Evolutionary conservation across 495 filamentous ascomycete genomes (phyloP).

Genomic region (Mytilinidion resinicola): DNA sequence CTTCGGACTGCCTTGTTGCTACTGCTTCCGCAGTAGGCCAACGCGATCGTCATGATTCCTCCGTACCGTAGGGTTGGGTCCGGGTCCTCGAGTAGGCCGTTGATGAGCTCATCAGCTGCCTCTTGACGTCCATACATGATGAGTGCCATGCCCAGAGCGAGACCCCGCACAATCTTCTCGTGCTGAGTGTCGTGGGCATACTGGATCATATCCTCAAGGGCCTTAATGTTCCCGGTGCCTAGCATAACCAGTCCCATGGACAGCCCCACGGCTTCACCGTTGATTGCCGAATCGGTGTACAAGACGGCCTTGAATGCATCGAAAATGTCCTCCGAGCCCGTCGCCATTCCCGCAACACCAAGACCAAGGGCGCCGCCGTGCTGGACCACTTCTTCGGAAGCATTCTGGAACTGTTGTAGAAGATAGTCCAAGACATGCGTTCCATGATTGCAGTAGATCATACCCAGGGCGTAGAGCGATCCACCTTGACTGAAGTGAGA

Average conservation of each 20-base stretch:
- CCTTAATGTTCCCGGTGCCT: conserved; percentile 86
- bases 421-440: conserved; percentile 87
- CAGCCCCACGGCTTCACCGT: conserved; percentile 92
- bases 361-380: conserved; percentile 94
- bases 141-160: conserved; percentile 92
- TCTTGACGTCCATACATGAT: conserved; percentile 98
- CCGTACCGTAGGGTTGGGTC: conserved; percentile 93
- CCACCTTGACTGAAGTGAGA: conserved; percentile 95
- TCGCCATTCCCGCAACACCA: conserved; percentile 96
- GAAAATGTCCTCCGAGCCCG: conserved; percentile 81
- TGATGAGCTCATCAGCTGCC: conserved; percentile 87
- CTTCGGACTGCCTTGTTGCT: conserved; percentile 99
- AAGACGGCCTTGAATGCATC: conserved; percentile 82
- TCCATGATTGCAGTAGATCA: conserved; percentile 97
- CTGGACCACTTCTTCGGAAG: conserved; percentile 89
- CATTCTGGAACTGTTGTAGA: conserved; percentile 74
- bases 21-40: conserved; percentile 94
- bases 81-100: conserved; percentile 85
- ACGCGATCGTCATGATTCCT: conserved; percentile 96
- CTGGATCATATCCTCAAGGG: conserved; percentile 88
- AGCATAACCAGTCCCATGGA: conserved; percentile 97
- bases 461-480: conserved; percentile 86
- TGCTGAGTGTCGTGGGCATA: conserved; percentile 98
- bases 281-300: conserved; percentile 88
- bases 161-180: conserved; percentile 95